A percentile compares a stretch with the other conserved stretches of the same genome.
Conservation (phyloP, 352 stramenopile genomes). For the Phytophthora foliorum region DNA sequence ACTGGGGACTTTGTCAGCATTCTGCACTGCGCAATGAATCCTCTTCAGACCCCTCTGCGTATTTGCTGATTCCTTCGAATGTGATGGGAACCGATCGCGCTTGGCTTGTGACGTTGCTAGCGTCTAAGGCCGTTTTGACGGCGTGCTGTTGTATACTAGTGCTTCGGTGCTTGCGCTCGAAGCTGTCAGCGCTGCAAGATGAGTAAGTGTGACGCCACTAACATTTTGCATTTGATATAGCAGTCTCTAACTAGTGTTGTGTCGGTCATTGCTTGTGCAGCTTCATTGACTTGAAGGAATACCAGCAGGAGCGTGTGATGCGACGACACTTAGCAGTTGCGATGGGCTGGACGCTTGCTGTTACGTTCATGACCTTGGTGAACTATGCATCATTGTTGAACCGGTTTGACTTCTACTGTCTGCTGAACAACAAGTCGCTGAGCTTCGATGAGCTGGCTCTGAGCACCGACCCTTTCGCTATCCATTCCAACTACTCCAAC, state of each 20-base stretch:
- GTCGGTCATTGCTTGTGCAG: constrained; percentile 32
- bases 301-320: constrained; percentile 62
- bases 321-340: constrained; percentile 47
- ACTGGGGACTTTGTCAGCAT: constrained; percentile 38
- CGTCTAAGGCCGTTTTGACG: constrained; percentile 50
- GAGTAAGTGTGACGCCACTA: constrained; percentile 49
- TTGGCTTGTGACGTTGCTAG: constrained; percentile 56
- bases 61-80: constrained; percentile 46
- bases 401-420: constrained; percentile 64
- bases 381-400: constrained; percentile 72
- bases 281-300: constrained; percentile 77
- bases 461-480: constrained; percentile 49
- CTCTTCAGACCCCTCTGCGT: constrained; percentile 15
- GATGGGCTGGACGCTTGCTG: constrained; percentile 49
- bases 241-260: neutral
- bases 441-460: constrained; percentile 54
- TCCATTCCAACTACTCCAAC: constrained; percentile 49
- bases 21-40: constrained; percentile 13
- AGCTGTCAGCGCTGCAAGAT: constrained; percentile 70
- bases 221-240: neutral
- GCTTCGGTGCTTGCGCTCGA: constrained; percentile 57
- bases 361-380: constrained; percentile 62
- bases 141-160: constrained; percentile 40
- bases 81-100: constrained; percentile 55
- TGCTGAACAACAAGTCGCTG: constrained; percentile 38